These are phyloP conservation scores for Amanita fuliginea DNA, from an alignment of 768 basidiomycete genomes.

Conservation along the genomic window DNA sequence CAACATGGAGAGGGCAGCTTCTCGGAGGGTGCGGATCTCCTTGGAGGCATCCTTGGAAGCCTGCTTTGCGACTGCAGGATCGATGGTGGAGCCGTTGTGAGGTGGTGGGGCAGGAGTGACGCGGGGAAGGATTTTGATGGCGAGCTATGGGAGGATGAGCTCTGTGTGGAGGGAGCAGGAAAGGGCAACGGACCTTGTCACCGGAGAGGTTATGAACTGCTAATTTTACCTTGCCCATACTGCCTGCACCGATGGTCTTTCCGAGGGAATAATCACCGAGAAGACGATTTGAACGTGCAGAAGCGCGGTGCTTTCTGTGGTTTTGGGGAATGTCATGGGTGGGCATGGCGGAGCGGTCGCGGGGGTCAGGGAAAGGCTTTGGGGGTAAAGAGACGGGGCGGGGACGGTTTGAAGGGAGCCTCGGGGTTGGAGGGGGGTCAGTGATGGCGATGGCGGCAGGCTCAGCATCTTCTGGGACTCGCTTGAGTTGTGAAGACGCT, in stretches of 20 bases:
- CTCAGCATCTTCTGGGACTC: slow-evolving; percentile 37
- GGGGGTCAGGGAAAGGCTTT: slow-evolving; percentile 33
- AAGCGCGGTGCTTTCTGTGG: slow-evolving; percentile 20
- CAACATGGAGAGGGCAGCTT: slow-evolving; percentile 90
- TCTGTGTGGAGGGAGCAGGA: slow-evolving; percentile 4
- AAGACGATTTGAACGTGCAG: slow-evolving; percentile 39
- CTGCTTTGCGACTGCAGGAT: slow-evolving; percentile 60
- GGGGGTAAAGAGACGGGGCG: slow-evolving; percentile 69
- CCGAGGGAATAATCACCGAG: slow-evolving; percentile 93
- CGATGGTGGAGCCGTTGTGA: slow-evolving; percentile 33
- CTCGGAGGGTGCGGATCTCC: slow-evolving; percentile 91
- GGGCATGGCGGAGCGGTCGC: slow-evolving; percentile 20
- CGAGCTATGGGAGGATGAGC: slow-evolving; percentile 45
- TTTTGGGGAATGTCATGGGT: slow-evolving; percentile 17
- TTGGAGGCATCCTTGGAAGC: slow-evolving; percentile 87
- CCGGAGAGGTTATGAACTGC: slow-evolving; percentile 81
- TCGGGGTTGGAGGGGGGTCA: slow-evolving; percentile 37
- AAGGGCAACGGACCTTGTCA: slow-evolving; percentile 59
- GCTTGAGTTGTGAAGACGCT: slow-evolving; percentile 22
- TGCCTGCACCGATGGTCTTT: slow-evolving; percentile 95
- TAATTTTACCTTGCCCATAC: slow-evolving; percentile 99
- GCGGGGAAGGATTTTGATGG: slow-evolving; percentile 97
- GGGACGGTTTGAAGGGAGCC: slow-evolving; percentile 28
- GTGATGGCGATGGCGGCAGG: slow-evolving; percentile 15
- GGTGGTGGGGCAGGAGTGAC: slow-evolving; percentile 51